Base-by-base conservation (phyloP, 208 protist genomes). In the Porcisia hertigi region DNA sequence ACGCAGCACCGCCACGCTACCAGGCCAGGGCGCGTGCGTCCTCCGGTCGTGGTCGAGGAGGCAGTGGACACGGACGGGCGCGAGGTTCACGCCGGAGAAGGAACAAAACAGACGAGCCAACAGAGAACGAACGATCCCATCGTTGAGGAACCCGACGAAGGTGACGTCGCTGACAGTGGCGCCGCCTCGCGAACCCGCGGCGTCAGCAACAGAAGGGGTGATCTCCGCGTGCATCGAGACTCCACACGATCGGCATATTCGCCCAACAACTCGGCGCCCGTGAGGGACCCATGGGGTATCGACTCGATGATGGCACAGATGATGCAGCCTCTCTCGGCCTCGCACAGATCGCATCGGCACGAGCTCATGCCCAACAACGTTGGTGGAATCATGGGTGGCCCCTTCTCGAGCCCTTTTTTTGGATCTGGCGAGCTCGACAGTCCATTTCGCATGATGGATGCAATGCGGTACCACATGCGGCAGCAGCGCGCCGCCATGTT, bases 61-160 rank as follows among this genome's bases (percentile, higher is more conserved):
- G 18, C 43, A 20, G 18, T 3, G 41, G 49, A 20, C 52, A 18
- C 36, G 20, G 64, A 67, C 8, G 30, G 9, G 47, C 34, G 73
- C 9, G 47, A 53, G 55, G 52, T 41, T 60, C 49, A 62, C 16
- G 34, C n/a, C 66, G 78, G 65, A 11, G 30, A 23, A n/a, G 41
- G 4, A 16, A 12, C 12, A 5, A 43, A 30, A 12, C 25, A 1
- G 59, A 36, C 34, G 25, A 9, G 14, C 23, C 59, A 9, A 64
- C 0, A 11, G 59, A 7, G 30, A 5, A 36, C 34, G 9, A 11
- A 20, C 30, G 59, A 64, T 18, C 84, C 84, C 23, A 80, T 89
- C 59, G 82, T 89, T 2, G 81, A 89, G 49, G 85, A 89, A 58
- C 85, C 85, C 0, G 85, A 89, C 67, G 78, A 83, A 30, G 30